These are phyloP conservation scores for Coriolopsis trogii DNA, from an alignment of 1,284 basidiomycete genomes.

Conservation along the genomic window DNA sequence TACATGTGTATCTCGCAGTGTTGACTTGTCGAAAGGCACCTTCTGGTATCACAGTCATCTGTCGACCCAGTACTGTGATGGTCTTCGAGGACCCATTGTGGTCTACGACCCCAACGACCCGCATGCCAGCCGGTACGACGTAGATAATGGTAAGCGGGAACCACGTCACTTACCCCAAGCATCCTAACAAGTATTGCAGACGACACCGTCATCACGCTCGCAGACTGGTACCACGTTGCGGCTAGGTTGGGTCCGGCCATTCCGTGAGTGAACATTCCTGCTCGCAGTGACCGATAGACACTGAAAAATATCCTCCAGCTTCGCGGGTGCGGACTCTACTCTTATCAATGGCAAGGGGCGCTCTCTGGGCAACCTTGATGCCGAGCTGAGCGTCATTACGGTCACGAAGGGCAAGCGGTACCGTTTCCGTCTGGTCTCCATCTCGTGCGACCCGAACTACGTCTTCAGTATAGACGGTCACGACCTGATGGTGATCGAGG, in stretches of 20 bases:
- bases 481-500: conserved; percentile 38
- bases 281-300: too few relatives aligned
- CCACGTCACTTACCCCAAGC: neutral
- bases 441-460: conserved; percentile 38
- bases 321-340: conserved; percentile 34
- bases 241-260: conserved; percentile 7
- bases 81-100: conserved; percentile 37
- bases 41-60: conserved; percentile 31
- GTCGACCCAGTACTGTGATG: conserved; percentile 37
- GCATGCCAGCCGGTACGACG: conserved; percentile 39
- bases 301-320: neutral
- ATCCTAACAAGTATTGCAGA: conserved; percentile 8
- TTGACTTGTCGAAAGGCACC: conserved; percentile 18
- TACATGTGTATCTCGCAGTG: too few relatives aligned
- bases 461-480: conserved; percentile 40
- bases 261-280: conserved; percentile 13
- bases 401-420: conserved; percentile 39
- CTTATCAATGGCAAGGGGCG: conserved; percentile 55
- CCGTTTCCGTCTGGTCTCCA: conserved; percentile 50
- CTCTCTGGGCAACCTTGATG: conserved; percentile 16
- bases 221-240: conserved; percentile 29
- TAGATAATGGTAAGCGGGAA: conserved; percentile 40
- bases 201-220: conserved; percentile 29
- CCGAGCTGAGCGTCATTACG: conserved; percentile 36
- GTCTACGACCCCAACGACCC: conserved; percentile 49